Evolutionary conservation across 352 stramenopile species (phyloP).

Genomic region (Globisporangium viniferum): DNA sequence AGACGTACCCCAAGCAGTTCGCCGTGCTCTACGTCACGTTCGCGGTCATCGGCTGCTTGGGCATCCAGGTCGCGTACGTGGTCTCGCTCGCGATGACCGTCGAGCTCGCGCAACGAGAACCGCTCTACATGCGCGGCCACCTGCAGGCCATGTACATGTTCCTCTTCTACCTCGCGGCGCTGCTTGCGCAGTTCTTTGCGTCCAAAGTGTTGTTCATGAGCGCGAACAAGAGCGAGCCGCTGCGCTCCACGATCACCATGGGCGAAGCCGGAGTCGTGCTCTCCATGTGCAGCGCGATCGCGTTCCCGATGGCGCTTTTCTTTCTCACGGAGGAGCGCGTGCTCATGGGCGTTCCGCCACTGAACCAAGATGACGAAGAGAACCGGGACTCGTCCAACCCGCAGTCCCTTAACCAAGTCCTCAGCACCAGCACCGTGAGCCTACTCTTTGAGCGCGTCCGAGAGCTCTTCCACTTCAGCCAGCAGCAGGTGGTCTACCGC

Average conservation of each 20-base stretch:
- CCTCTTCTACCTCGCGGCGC: slow-evolving; percentile 34
- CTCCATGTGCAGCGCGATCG: slow-evolving; percentile 14
- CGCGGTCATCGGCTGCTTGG: slow-evolving; percentile 29
- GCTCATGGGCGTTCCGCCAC: background rate
- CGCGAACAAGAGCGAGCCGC: slow-evolving; percentile 15
- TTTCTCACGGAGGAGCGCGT: slow-evolving; percentile 38
- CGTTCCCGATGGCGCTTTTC: slow-evolving; percentile 31
- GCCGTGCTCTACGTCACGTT: slow-evolving; percentile 28
- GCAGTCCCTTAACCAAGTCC: background rate
- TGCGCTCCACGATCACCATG: slow-evolving; percentile 24
- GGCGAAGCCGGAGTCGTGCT: slow-evolving; percentile 21
- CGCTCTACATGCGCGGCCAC: slow-evolving; percentile 38
- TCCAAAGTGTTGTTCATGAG: slow-evolving; percentile 26
- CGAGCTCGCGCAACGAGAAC: slow-evolving; percentile 52
- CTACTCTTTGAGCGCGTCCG: slow-evolving; percentile 23
- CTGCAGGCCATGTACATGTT: slow-evolving; percentile 42
- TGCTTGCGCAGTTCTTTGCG: slow-evolving; percentile 24
- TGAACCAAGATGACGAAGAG: background rate
- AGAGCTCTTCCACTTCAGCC: slow-evolving; percentile 50
- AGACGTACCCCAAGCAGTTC: slow-evolving; percentile 15
- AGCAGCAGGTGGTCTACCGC: slow-evolving; percentile 51
- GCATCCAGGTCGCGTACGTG: slow-evolving; percentile 40
- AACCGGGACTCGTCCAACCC: background rate
- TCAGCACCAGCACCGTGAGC: slow-evolving; percentile 13
- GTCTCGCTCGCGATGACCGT: slow-evolving; percentile 40